Evolutionary conservation across 208 protist species (phyloP), one percentile per base, ranked within the genome.

Genomic region (Crithidia thermophila): DNA sequence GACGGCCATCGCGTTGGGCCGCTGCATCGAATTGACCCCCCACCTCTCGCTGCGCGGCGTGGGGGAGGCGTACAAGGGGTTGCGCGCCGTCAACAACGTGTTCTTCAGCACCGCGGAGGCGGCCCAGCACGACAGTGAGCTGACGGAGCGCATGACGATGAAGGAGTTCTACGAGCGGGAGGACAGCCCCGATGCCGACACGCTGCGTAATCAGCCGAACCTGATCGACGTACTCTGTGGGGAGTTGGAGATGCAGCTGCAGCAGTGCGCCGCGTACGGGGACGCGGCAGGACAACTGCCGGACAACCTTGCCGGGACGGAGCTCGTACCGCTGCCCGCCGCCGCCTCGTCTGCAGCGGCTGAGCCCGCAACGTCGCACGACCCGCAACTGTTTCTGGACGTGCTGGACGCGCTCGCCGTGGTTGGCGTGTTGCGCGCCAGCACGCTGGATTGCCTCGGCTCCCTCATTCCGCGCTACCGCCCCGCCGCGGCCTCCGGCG

Each of bases 61-160:
- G 31, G 67, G 67, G 13, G 71, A 76, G 27, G 72, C 74, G 16
- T 93, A 92, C 69, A 58, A 67, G 30, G 90, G 77, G 3, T 36
- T 93, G 18, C 62, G 62, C n/a, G 55, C 71, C 4, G 66, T 89
- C 14, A 76, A 89, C 55, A 65, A 72, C 2, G 51, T 74, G 25
- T 84, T 81, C 59, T 93, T 93, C 65, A 95, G 79, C 47, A 58
- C 93, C n/a, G 64, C 90, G 0, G 81, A 91, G 47, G 83, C 84
- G 20, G 81, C 68, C 0, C 75, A 90, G 36, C 61, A 90, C 39
- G 47, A 65, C 18, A 77, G 59, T 16, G 55, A 78, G 53, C 30
- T 84, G 30, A 72, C 31, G n/a, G 69, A 25, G 34, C 28, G 62
- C 33, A 49, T 68, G 40, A 79, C 70, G 0, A 45, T 69, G 21